These are phyloP conservation scores for Parasarocladium wereldwijsianum DNA, from an alignment of 2,329 filamentous ascomycete species.

Conservation along the genomic window DNA sequence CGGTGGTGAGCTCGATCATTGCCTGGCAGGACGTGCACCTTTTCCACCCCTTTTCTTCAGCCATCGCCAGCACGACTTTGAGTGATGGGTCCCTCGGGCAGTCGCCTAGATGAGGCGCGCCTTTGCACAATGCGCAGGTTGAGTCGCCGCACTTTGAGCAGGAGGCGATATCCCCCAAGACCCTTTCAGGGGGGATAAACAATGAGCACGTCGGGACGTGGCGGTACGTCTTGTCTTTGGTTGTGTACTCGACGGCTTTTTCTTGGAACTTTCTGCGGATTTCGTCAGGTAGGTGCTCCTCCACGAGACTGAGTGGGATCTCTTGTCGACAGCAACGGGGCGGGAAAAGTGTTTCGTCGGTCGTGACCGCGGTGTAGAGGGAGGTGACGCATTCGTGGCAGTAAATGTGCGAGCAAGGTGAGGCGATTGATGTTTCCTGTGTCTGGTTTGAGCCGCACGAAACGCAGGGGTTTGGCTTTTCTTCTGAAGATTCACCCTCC, in stretches of 20 bases:
- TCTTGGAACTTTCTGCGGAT: conserved; percentile 21
- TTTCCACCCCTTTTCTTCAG: conserved; percentile 29
- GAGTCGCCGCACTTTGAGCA: conserved; percentile 25
- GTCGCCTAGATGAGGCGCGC: conserved; percentile 23
- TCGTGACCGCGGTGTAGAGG: conserved; percentile 25
- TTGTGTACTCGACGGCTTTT: conserved; percentile 34
- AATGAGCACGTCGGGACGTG: conserved; percentile 23
- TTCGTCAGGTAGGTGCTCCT: conserved; percentile 17
- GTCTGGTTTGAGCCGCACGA: background rate
- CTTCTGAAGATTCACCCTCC: background rate
- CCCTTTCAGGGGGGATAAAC: conserved; percentile 25
- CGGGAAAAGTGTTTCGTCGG: conserved; percentile 36
- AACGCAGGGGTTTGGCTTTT: background rate
- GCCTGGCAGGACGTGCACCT: conserved; percentile 27
- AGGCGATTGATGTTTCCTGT: background rate
- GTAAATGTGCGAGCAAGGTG: conserved; percentile 31
- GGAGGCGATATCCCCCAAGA: conserved; percentile 16
- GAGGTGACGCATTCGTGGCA: conserved; percentile 29
- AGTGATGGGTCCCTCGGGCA: conserved; percentile 28
- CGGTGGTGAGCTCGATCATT: conserved; percentile 29
- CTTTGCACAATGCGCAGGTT: conserved; percentile 39
- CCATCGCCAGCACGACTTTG: conserved; percentile 23
- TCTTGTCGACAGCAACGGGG: conserved; percentile 32
- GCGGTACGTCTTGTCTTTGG: conserved; percentile 36
- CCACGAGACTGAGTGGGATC: conserved; percentile 21